A percentile compares a stretch with the other conserved stretches of the same genome.
These are phyloP conservation scores for Teratosphaeria gauchensis DNA, from an alignment of 2,329 filamentous ascomycete genomes.

Conservation along the genomic window DNA sequence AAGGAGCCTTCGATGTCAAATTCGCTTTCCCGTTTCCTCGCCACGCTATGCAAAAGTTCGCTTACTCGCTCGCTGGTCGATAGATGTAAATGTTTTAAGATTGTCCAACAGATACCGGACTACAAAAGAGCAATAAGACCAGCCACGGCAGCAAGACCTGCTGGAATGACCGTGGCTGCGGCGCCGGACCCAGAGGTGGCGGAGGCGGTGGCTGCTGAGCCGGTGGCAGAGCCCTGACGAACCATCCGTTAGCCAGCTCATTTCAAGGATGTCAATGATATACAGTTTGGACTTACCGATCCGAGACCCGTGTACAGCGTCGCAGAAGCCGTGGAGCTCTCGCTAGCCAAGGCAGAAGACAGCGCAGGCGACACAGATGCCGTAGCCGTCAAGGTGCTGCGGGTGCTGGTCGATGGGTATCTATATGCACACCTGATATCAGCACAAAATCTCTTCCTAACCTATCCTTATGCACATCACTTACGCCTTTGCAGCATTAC, in stretches of 20 bases:
- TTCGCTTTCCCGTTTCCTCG: too few species aligned
- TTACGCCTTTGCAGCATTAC: constrained; percentile 25
- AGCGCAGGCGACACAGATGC: not conserved
- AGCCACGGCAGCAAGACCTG: not conserved
- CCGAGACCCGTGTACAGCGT: not conserved
- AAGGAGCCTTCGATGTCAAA: too few species aligned
- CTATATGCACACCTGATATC: not conserved
- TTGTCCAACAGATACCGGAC: too few species aligned
- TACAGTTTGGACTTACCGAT: not conserved
- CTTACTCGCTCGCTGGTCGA: too few species aligned
- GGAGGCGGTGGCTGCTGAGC: not conserved
- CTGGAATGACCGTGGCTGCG: not conserved
- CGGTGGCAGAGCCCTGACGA: not conserved
- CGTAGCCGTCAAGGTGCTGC: not conserved
- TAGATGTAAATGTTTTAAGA: too few species aligned
- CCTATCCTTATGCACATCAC: constrained; percentile 1
- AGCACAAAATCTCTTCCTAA: too few species aligned
- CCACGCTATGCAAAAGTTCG: too few species aligned
- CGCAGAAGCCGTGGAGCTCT: not conserved
- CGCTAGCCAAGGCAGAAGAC: not conserved
- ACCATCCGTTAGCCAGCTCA: not conserved
- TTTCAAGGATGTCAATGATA: not conserved
- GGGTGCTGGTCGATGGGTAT: not conserved
- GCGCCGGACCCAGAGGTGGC: not conserved
- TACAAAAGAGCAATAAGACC: not conserved